A percentile compares a stretch with the other conserved stretches of the same genome.
Evolutionary conservation across 352 stramenopile genomes (phyloP).

Genomic region (Pythium guiyangense): DNA sequence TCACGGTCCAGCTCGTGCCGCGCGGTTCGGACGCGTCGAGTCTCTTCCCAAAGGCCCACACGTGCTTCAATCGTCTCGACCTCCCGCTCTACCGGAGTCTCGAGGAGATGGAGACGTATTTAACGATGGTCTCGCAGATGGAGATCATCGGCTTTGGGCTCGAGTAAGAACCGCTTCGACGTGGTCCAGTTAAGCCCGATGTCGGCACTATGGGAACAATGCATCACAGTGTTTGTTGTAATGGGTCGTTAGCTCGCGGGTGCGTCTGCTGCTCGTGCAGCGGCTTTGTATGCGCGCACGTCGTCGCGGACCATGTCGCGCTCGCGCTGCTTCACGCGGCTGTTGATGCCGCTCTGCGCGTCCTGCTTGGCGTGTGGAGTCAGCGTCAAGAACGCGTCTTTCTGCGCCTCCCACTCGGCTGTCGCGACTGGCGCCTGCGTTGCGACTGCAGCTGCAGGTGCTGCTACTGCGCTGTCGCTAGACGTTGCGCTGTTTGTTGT

Average conservation of each 20-base stretch:
- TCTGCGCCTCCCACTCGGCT: conserved; percentile 28
- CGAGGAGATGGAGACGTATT: conserved; percentile 70
- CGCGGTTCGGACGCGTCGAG: conserved; percentile 32
- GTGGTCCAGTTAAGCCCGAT: no score
- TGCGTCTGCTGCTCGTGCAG: neutral
- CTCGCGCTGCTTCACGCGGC: conserved; percentile 42
- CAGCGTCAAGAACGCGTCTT: conserved; percentile 18
- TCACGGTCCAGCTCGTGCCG: conserved; percentile 73
- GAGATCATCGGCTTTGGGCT: conserved; percentile 77
- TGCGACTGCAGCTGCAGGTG: conserved; percentile 3
- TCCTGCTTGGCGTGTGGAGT: conserved; percentile 5
- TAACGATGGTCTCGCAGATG: conserved; percentile 82
- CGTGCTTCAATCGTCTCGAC: conserved; percentile 83
- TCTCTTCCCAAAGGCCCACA: conserved; percentile 74
- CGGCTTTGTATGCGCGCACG: conserved; percentile 35
- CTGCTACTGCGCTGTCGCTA: conserved; percentile 10
- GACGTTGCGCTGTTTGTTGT: no score
- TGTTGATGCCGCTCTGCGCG: conserved; percentile 35
- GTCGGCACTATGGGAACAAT: no score
- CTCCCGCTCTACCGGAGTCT: conserved; percentile 62
- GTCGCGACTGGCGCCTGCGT: conserved; percentile 7
- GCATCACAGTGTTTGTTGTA: no score
- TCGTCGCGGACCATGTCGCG: conserved; percentile 45
- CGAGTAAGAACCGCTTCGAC: conserved; percentile 48
- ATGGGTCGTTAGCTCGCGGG: neutral